These are phyloP conservation scores for Colletotrichum tropicicola DNA, from an alignment of 2,329 filamentous ascomycete species.

Conservation along the genomic window DNA sequence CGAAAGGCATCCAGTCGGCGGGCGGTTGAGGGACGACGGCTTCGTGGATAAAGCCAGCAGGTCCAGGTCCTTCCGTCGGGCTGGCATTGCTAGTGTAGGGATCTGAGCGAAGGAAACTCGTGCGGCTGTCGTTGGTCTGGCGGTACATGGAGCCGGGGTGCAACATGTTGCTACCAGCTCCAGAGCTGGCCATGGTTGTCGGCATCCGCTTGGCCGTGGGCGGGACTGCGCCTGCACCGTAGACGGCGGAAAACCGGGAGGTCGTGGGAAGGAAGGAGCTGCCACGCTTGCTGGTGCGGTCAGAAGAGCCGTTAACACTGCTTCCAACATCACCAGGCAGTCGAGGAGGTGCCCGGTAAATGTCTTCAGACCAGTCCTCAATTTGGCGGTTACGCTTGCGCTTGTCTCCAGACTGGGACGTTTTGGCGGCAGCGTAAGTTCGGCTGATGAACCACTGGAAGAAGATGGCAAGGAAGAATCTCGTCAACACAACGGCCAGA, in stretches of 20 bases:
- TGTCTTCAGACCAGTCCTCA: conserved; percentile 97
- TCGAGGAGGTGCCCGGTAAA: conserved; percentile 89
- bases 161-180: conserved; percentile 76
- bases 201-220: conserved; percentile 64
- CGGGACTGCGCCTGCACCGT: conserved; percentile 72
- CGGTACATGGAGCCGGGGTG: conserved; percentile 78
- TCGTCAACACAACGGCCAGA: conserved; percentile 83
- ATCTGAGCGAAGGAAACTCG: conserved; percentile 71
- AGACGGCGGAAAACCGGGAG: conserved; percentile 92
- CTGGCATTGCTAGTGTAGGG: conserved; percentile 63
- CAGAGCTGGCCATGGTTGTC: conserved; percentile 95
- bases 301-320: conserved; percentile 68
- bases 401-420: conserved; percentile 81
- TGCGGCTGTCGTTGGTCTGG: conserved; percentile 68
- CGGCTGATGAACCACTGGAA: conserved; percentile 98
- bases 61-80: conserved; percentile 76
- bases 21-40: conserved; percentile 95
- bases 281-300: conserved; percentile 80
- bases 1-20: conserved; percentile 96
- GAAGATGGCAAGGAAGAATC: conserved; percentile 87
- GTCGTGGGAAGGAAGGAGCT: conserved; percentile 91
- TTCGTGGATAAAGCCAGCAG: conserved; percentile 95
- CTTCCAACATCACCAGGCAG: conserved; percentile 79
- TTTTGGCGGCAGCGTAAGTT: conserved; percentile 85
- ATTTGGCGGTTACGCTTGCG: conserved; percentile 92